Evolutionary conservation across 2,329 filamentous ascomycete genomes (phyloP).

Genomic region (Trichoderma hamatum): DNA sequence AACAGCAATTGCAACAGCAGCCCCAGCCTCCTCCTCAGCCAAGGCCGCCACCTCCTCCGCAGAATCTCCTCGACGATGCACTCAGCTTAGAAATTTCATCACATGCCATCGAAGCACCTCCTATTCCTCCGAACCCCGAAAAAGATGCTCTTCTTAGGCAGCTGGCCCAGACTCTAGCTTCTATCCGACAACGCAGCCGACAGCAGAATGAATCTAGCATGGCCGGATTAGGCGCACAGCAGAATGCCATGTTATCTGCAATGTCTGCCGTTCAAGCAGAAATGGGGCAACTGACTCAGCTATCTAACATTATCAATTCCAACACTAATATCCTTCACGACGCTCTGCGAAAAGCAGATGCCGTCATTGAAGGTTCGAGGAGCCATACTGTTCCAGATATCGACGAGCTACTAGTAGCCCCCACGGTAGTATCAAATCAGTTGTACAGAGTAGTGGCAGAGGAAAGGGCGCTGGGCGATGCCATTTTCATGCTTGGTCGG

Average conservation of each 20-base stretch:
- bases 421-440: constrained; percentile 90
- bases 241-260: constrained; percentile 72
- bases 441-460: constrained; percentile 88
- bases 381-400: constrained; percentile 72
- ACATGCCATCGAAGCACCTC: constrained; percentile 67
- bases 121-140: constrained; percentile 92
- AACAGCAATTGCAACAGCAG: constrained; percentile 24
- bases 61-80: constrained; percentile 60
- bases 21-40: constrained; percentile 1
- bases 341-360: constrained; percentile 77
- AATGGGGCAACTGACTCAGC: constrained; percentile 67
- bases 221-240: constrained; percentile 76
- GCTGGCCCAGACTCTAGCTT: constrained; percentile 69
- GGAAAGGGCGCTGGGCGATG: constrained; percentile 82
- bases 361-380: constrained; percentile 72
- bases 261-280: constrained; percentile 73
- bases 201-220: constrained; percentile 75
- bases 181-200: constrained; percentile 69
- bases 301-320: constrained; percentile 70
- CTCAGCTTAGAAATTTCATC: constrained; percentile 55
- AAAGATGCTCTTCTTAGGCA: constrained; percentile 84
- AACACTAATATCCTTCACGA: constrained; percentile 81
- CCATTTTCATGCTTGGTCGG: constrained; percentile 78
- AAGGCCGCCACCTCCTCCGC: constrained; percentile 39
- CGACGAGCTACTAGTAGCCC: constrained; percentile 90